Base-by-base conservation (phyloP, 495 filamentous ascomycete genomes). In the Lophiostoma macrostomum region DNA sequence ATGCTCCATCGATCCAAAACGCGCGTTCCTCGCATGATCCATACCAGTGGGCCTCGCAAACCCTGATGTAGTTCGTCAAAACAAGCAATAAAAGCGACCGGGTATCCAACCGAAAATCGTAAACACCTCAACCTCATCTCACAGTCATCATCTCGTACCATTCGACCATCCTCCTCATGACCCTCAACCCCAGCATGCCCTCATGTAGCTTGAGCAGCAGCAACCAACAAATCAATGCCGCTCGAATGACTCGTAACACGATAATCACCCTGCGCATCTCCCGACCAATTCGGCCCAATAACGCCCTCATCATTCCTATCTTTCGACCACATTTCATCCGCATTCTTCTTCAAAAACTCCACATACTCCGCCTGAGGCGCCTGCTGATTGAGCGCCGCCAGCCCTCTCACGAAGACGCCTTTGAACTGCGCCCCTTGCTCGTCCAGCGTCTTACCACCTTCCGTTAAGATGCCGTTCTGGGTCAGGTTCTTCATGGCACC, bases 401-500 rank as follows among this genome's bases (percentile, higher is more conserved):
- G 69, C 58, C 88, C 89, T 5, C 87, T 78, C 60, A 88, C 56
- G 62, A 90, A 89, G 16, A 87, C 76, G 25, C 87, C 87, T 69
- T 90, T 91, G 78, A 91, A 91, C 66, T 76, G 82, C 53, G 86
- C 78, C 10, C 59, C 72, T 24, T 79, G 83, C 36, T 82, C 85
- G 29, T 57, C 46, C 7, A 38, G 29, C 11, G 28, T n/a, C 4
- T 25, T 19, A 12, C 14, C 36, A 7, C 14, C 57, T 35, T 90
- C 87, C 56, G 75, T 79, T n/a, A 86, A 69, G 31, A 91, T 74
- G 28, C 84, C 82, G 46, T 80, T 72, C 0, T 81, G 74, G 11
- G 74, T 71, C 14, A 89, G 72, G 8, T 67, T 63, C 1, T 57
- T 64, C 40, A 90, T 79, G 5, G 82, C 81, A 3, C 80, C 84